phyloP scores from a whole-genome alignment of 176 grass and related monocot species.

The Areca catechu region DNA sequence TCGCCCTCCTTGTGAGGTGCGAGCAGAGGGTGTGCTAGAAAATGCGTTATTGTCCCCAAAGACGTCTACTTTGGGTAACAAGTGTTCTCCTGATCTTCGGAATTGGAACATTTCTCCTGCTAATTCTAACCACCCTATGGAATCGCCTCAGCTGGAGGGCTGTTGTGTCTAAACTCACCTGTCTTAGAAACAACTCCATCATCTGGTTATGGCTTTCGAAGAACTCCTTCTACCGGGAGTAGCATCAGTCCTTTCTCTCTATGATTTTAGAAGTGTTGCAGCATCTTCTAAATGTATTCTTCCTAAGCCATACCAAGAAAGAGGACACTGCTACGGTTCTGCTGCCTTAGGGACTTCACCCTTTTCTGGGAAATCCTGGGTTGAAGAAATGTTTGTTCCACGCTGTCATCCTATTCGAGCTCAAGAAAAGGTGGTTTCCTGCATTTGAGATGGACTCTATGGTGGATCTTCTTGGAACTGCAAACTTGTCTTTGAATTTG shows the following conservation, averaged over 20 bases:
- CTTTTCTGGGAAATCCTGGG: conserved; percentile 19
- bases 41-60: conserved; percentile 38
- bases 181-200: conserved; percentile 31
- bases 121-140: conserved; percentile 24
- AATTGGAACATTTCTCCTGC: conserved; percentile 35
- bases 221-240: conserved; percentile 62
- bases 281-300: conserved; percentile 40
- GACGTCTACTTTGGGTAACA: background rate
- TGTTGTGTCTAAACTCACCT: conserved; percentile 24
- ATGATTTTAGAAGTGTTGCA: conserved; percentile 79
- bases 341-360: background rate
- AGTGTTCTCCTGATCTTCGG: conserved; percentile 25
- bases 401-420: background rate
- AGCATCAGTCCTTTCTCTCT: conserved; percentile 93
- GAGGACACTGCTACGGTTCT: background rate
- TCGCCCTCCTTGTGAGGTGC: conserved; percentile 26
- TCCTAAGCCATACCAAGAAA: conserved; percentile 32
- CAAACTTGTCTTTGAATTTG: conserved; percentile 29
- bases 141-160: conserved; percentile 27
- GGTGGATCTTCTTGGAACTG: conserved; percentile 39
- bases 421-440: conserved; percentile 14
- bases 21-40: conserved; percentile 3
- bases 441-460: conserved; percentile 36
- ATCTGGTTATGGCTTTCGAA: conserved; percentile 31
- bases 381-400: conserved; percentile 12